Conservation (phyloP, 192 early-diverging fungal species). For the Obelidium mucronatum region DNA sequence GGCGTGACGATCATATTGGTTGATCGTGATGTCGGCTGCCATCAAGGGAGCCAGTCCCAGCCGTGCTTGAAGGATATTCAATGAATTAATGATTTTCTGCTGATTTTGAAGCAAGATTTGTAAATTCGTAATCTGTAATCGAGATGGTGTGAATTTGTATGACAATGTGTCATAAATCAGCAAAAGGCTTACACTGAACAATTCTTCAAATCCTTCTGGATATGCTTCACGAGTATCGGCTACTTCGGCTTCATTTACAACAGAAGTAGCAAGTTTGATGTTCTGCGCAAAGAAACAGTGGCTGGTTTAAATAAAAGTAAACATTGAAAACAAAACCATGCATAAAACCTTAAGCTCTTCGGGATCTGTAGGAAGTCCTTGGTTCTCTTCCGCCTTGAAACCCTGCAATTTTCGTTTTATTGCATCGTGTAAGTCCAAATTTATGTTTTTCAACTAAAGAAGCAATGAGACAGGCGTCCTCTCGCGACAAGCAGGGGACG, state of each 20-base stretch:
- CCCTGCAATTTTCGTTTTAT: too few species aligned
- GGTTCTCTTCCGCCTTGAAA: too few species aligned
- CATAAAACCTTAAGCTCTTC: conserved; percentile 17
- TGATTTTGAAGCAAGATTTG: conserved; percentile 50
- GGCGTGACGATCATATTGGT: background rate
- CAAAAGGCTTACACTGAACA: conserved; percentile 37
- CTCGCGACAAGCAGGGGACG: too few species aligned
- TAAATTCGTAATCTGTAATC: conserved; percentile 29
- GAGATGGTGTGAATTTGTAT: too few species aligned
- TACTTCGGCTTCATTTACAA: conserved; percentile 34
- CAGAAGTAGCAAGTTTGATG: conserved; percentile 43
- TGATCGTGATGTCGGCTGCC: background rate
- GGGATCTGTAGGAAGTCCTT: conserved; percentile 29
- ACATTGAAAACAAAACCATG: background rate
- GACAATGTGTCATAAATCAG: too few species aligned
- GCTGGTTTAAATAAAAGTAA: background rate
- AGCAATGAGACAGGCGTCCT: background rate
- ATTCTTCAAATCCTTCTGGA: conserved; percentile 24
- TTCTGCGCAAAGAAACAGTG: conserved; percentile 39
- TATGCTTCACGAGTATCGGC: background rate
- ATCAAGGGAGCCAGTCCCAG: conserved; percentile 29
- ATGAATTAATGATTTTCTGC: conserved; percentile 54
- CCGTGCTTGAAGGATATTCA: conserved; percentile 49
- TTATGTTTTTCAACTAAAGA: conserved; percentile 12
- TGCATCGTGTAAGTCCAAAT: conserved; percentile 6